Conservation (phyloP, 305 asterid species). For the Fraxinus greggii region DNA sequence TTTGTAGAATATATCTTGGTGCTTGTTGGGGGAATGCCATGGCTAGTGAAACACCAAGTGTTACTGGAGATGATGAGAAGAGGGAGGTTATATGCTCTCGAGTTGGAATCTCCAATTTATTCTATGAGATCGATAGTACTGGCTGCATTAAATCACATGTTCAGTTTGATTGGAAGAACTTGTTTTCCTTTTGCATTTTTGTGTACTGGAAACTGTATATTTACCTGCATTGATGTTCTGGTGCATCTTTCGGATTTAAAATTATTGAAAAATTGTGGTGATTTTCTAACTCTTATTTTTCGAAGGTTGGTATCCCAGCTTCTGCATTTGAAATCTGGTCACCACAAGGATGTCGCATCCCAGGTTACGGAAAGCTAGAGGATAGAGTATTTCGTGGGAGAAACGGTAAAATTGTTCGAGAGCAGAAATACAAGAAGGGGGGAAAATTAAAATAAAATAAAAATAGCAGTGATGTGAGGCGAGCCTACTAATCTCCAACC, state of each 20-base stretch:
- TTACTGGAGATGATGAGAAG: conserved; percentile 29
- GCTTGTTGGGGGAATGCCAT: conserved; percentile 7
- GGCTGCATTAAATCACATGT: conserved; percentile 17
- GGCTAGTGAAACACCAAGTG: conserved; percentile 18
- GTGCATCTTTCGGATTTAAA: not conserved
- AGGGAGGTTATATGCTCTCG: conserved; percentile 22
- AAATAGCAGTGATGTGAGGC: not conserved
- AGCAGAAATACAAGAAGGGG: not conserved
- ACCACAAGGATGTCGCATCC: not conserved
- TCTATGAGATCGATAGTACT: conserved; percentile 14
- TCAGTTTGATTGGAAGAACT: conserved; percentile 8
- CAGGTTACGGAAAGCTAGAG: not conserved
- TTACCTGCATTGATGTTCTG: conserved; percentile 12
- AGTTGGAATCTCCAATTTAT: conserved; percentile 27
- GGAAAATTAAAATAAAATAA: too few species aligned
- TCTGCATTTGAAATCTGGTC: not conserved
- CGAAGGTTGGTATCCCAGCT: not conserved
- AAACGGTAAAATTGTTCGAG: not conserved
- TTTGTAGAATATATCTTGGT: conserved; percentile 30
- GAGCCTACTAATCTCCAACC: not conserved
- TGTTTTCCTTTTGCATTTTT: conserved; percentile 8
- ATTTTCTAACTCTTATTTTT: not conserved
- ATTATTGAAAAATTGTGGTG: not conserved
- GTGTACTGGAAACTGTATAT: conserved; percentile 21
- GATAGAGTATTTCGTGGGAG: not conserved